Evolutionary conservation across 805 yeast genomes (phyloP).

Genomic region (Yarrowia yakushimensis): DNA sequence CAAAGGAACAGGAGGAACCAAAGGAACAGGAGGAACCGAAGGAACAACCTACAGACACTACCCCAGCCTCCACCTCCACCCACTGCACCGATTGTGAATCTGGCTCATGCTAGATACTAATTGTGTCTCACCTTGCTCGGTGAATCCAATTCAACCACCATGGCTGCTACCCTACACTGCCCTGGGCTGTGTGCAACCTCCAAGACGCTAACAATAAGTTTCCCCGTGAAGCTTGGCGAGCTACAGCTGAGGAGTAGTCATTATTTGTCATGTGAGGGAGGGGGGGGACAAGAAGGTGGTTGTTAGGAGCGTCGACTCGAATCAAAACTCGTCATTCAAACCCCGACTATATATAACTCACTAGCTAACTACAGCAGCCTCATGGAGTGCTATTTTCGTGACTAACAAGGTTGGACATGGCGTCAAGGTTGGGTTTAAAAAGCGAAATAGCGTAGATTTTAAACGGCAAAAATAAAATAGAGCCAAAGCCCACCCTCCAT

Average conservation of each 20-base stretch:
- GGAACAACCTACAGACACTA: too few relatives aligned
- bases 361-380: too few relatives aligned
- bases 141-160: too few relatives aligned
- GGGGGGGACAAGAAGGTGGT: neutral
- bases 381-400: neutral
- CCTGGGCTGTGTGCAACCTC: neutral
- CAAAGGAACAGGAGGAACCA: neutral
- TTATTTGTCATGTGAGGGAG: neutral
- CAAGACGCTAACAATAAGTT: neutral
- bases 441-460: neutral
- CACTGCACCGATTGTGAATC: neutral
- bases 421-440: neutral
- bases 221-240: neutral
- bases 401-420: neutral
- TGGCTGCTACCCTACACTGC: conserved; percentile 1
- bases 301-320: too few relatives aligned
- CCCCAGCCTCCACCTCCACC: too few relatives aligned
- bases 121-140: neutral
- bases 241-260: neutral
- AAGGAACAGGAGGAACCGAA: neutral
- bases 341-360: too few relatives aligned
- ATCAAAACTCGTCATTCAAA: too few relatives aligned
- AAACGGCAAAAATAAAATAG: neutral
- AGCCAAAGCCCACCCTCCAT: neutral
- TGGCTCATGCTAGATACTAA: neutral